phyloP scores from a whole-genome alignment of 352 stramenopile species.

The Elongisporangium prolatum region DNA sequence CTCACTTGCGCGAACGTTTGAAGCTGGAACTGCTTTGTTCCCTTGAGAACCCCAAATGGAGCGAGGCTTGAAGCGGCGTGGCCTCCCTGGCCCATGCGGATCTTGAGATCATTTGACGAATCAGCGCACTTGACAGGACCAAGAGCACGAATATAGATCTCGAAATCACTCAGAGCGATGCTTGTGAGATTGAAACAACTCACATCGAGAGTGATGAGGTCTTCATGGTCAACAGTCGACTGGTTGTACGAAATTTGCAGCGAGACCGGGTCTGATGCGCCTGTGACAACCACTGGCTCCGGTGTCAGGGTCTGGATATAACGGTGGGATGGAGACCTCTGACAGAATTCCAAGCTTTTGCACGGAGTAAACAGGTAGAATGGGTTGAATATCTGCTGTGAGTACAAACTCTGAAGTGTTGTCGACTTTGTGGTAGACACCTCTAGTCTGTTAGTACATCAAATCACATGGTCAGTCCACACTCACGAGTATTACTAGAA shows the following conservation, averaged over 20 bases:
- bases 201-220: conserved; percentile 43
- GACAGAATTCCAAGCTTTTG: background rate
- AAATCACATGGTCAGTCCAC: background rate
- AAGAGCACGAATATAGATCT: conserved; percentile 49
- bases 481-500: too few species aligned
- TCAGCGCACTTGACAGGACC: conserved; percentile 47
- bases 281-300: conserved; percentile 35
- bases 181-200: conserved; percentile 68
- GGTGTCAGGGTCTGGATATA: background rate
- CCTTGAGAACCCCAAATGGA: conserved; percentile 56
- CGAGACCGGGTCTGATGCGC: conserved; percentile 53
- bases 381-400: conserved; percentile 35
- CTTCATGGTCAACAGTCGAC: conserved; percentile 28
- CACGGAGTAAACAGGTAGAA: conserved; percentile 22
- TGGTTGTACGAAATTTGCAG: conserved; percentile 59
- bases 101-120: conserved; percentile 47
- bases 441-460: background rate
- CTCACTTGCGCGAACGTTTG: conserved; percentile 42
- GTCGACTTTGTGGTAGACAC: background rate
- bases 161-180: conserved; percentile 53
- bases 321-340: background rate
- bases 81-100: conserved; percentile 40
- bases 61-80: conserved; percentile 33
- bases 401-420: conserved; percentile 9
- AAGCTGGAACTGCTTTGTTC: conserved; percentile 63